phyloP scores from a whole-genome alignment of 352 stramenopile genomes.

The Globisporangium apiculatum region DNA sequence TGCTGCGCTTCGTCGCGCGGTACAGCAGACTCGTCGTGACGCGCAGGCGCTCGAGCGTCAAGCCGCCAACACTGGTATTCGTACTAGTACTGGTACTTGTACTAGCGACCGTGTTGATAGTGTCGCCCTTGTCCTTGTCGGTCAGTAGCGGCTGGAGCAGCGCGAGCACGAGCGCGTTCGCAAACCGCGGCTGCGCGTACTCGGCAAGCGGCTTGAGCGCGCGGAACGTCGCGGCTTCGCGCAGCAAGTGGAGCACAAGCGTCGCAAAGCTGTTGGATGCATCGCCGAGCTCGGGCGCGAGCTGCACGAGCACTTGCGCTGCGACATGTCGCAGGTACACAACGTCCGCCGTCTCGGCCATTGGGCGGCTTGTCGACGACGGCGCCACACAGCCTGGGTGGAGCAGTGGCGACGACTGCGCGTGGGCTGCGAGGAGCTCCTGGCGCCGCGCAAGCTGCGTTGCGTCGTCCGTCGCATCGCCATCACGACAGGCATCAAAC shows the following conservation, averaged over 20 bases:
- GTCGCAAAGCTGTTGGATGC: conserved; percentile 54
- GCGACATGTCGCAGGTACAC: conserved; percentile 64
- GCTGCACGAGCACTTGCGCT: conserved; percentile 51
- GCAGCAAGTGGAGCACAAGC: conserved; percentile 55
- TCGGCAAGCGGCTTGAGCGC: conserved; percentile 60
- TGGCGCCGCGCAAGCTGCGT: conserved; percentile 33
- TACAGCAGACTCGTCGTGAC: conserved; percentile 63
- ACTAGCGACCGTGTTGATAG: conserved; percentile 9
- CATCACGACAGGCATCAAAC: conserved; percentile 23
- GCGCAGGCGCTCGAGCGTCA: conserved; percentile 50
- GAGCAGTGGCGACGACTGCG: conserved; percentile 52
- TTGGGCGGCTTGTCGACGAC: conserved; percentile 16
- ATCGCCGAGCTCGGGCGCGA: conserved; percentile 52
- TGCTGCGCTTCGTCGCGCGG: conserved; percentile 56
- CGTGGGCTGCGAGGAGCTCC: conserved; percentile 43
- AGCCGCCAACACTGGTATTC: conserved; percentile 7
- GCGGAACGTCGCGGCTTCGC: conserved; percentile 56
- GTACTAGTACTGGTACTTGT: conserved; percentile 1
- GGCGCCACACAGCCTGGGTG: conserved; percentile 51
- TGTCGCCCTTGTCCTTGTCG: conserved; percentile 19
- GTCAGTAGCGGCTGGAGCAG: conserved; percentile 24
- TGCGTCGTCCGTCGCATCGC: conserved; percentile 42
- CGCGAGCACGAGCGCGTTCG: conserved; percentile 55
- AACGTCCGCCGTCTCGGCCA: conserved; percentile 31
- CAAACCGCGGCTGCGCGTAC: conserved; percentile 60